Percentiles rank a stretch among this genome's conserved stretches.
These are phyloP conservation scores for Phytophthora citricola DNA, from an alignment of 352 stramenopile genomes.

Conservation along the genomic window DNA sequence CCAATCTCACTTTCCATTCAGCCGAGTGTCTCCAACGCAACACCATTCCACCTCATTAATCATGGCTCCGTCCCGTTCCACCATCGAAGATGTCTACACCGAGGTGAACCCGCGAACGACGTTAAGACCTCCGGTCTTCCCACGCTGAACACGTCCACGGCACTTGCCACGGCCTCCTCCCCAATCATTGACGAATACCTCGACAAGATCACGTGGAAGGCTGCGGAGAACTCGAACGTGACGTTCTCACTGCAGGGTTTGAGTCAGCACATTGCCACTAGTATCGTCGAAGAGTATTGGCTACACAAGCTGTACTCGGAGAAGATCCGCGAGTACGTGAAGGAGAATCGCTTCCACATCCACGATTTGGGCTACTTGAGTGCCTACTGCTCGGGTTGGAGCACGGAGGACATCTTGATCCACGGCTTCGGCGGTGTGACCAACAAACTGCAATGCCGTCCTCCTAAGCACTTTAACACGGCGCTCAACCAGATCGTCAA, in stretches of 20 bases:
- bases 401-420: conserved; percentile 38
- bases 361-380: conserved; percentile 39
- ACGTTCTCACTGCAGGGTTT: conserved; percentile 41
- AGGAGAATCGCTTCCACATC: conserved; percentile 43
- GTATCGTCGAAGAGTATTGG: conserved; percentile 39
- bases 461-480: conserved; percentile 40
- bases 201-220: conserved; percentile 41
- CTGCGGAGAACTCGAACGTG: conserved; percentile 42
- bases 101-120: conserved; percentile 14
- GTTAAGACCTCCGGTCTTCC: conserved; percentile 19
- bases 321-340: conserved; percentile 30
- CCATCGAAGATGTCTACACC: conserved; percentile 18
- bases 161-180: conserved; percentile 19
- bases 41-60: not conserved
- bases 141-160: conserved; percentile 24
- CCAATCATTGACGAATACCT: conserved; percentile 41
- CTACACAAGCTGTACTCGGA: conserved; percentile 38
- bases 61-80: conserved; percentile 26
- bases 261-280: conserved; percentile 41
- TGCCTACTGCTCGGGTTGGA: conserved; percentile 40
- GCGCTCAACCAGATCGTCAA: conserved; percentile 42
- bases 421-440: conserved; percentile 38
- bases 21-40: conserved; percentile 16
- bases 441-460: conserved; percentile 40
- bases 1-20: conserved; percentile 26